Conservation (phyloP, 495 filamentous ascomycete species). For the Aspergillus panamensis region DNA sequence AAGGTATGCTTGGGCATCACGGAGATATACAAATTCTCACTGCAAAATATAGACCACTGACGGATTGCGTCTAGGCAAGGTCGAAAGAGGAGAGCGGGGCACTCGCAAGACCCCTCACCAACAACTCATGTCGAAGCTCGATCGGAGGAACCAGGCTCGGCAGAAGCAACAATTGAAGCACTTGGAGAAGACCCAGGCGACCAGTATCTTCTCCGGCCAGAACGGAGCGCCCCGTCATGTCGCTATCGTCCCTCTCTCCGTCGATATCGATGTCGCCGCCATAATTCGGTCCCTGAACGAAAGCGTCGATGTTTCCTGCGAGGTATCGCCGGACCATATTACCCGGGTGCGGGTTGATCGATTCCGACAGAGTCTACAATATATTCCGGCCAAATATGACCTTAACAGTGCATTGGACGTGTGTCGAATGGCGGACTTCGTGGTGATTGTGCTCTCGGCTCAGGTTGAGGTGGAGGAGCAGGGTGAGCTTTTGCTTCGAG, state of each 20-base stretch:
- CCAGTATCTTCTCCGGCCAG: conserved; percentile 75
- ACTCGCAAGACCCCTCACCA: conserved; percentile 87
- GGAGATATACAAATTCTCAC: background rate
- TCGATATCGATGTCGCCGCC: conserved; percentile 59
- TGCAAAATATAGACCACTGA: background rate
- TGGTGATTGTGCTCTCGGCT: conserved; percentile 77
- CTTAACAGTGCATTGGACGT: conserved; percentile 76
- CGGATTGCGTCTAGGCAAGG: conserved; percentile 50
- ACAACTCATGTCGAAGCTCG: conserved; percentile 94
- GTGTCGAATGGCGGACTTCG: conserved; percentile 83
- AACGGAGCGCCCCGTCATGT: conserved; percentile 87
- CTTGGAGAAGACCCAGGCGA: conserved; percentile 68
- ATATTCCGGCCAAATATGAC: conserved; percentile 67
- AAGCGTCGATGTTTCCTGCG: conserved; percentile 71
- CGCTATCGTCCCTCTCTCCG: conserved; percentile 81
- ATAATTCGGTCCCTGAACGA: conserved; percentile 68
- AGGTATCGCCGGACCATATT: conserved; percentile 56
- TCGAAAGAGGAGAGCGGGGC: conserved; percentile 55
- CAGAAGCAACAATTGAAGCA: conserved; percentile 80
- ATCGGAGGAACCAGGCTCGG: conserved; percentile 87
- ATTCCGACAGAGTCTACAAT: conserved; percentile 90
- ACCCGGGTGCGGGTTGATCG: conserved; percentile 71
- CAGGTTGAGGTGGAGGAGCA: conserved; percentile 75
- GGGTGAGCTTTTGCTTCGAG: conserved; percentile 76
- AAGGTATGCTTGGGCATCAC: conserved; percentile 53